Percentiles rank a stretch among this genome's conserved stretches.
These are phyloP conservation scores for Rhizopus stolonifer DNA, from an alignment of 371 early-diverging fungal species.

Conservation along the genomic window DNA sequence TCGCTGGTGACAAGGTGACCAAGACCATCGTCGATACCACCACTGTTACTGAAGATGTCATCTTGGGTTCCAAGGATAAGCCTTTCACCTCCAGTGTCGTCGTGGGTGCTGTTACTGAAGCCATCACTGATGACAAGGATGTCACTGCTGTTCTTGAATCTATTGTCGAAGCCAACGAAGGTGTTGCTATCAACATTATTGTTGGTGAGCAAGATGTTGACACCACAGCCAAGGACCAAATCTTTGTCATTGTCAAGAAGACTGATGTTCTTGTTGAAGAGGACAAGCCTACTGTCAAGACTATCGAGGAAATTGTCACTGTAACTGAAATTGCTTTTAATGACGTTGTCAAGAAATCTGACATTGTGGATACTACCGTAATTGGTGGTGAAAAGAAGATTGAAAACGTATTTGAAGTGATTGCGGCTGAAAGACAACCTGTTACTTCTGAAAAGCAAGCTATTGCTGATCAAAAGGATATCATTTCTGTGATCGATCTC, in stretches of 20 bases:
- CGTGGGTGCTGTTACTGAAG: constrained; percentile 3
- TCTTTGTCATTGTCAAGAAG: constrained; percentile 8
- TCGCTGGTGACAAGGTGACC: background rate
- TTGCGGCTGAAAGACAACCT: too few relatives aligned
- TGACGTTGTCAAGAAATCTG: constrained; percentile 7
- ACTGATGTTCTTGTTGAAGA: constrained; percentile 13
- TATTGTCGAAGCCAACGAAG: background rate
- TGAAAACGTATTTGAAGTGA: too few relatives aligned
- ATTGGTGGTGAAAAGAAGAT: constrained; percentile 1
- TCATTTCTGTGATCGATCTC: background rate
- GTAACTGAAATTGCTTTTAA: background rate
- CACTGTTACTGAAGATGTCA: constrained; percentile 8
- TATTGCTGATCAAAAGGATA: too few relatives aligned
- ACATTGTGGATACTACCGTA: constrained; percentile 4
- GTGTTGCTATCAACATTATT: background rate
- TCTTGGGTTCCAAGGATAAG: background rate
- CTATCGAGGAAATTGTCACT: background rate
- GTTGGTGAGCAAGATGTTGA: background rate
- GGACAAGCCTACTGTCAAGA: background rate
- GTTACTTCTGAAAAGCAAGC: too few relatives aligned
- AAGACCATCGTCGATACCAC: background rate
- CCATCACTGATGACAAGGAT: constrained; percentile 1
- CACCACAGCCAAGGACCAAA: background rate
- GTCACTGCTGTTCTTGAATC: background rate
- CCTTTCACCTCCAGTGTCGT: background rate